Evolutionary conservation across 352 stramenopile genomes (phyloP).

Genomic region (Pythium utonaiense): DNA sequence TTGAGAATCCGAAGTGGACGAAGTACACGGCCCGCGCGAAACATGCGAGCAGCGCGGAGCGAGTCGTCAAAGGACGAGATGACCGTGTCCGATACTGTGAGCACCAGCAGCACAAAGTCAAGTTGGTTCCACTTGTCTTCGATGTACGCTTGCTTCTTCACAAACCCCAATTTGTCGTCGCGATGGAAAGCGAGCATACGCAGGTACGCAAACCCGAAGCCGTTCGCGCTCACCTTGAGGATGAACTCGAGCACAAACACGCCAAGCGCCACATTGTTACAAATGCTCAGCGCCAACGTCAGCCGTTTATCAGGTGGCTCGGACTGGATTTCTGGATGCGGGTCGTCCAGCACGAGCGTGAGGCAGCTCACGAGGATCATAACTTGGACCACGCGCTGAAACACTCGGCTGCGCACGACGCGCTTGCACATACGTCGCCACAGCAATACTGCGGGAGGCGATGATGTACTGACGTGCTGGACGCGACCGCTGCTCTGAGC

Average conservation of each 20-base stretch:
- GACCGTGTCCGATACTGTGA: conserved; percentile 55
- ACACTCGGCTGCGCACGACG: conserved; percentile 35
- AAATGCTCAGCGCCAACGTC: conserved; percentile 28
- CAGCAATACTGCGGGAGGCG: background rate
- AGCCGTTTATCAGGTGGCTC: conserved; percentile 35
- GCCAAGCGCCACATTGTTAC: conserved; percentile 45
- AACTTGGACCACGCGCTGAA: conserved; percentile 57
- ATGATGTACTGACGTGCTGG: background rate
- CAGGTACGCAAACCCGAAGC: conserved; percentile 68
- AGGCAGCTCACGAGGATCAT: conserved; percentile 73
- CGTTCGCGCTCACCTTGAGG: conserved; percentile 46
- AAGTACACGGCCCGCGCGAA: conserved; percentile 63
- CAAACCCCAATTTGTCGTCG: conserved; percentile 62
- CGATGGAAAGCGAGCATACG: conserved; percentile 52
- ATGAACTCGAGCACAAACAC: conserved; percentile 59
- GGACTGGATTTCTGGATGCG: conserved; percentile 55
- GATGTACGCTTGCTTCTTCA: conserved; percentile 66
- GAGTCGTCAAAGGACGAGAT: conserved; percentile 41
- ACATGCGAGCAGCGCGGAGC: conserved; percentile 48
- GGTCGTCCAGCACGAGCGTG: conserved; percentile 69
- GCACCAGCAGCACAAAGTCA: conserved; percentile 51
- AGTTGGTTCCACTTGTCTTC: conserved; percentile 79
- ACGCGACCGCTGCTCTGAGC: background rate
- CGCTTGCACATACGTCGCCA: conserved; percentile 24
- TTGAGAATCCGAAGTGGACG: conserved; percentile 68